Evolutionary conservation across 768 basidiomycete genomes (phyloP), one percentile per base, ranked within the genome.

Genomic region (Collybiopsis luxurians): DNA sequence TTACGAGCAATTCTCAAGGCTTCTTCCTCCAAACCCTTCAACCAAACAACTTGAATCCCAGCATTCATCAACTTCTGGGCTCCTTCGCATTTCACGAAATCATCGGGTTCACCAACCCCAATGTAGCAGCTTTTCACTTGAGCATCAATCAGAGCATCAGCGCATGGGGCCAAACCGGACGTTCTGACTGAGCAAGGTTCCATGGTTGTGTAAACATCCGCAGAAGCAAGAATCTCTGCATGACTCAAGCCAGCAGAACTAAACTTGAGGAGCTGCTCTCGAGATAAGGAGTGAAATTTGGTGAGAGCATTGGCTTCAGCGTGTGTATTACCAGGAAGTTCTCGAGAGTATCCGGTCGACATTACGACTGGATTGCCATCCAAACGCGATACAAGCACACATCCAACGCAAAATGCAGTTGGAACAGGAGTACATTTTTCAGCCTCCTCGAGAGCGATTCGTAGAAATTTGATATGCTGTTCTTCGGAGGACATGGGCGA

Each of bases 51-150:
- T 45, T 89, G 81, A 4, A 93, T 76, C 3, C 89, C 92, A 6
- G 83, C 86, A 24, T 85, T 79, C 64, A 71, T 79, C 62, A 98
- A 67, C 63, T 82, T 85, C 59, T 75, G 77, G 3, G 90, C 89
- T 5, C 96, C 96, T 70, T 95, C 90, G 66, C 96, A 98, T 10
- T 84, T 78, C 12, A 99, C 96, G 67, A 98, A 99, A 70, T 98
- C 96, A 54, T 83, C 84, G 2, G 96, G 96, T 70, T 99, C 96
- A 58, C 84, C 81, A 2, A 87, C 93, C 2, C 96, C 96, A 43
- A 98, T 88, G 65, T 87, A 86, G 61, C 96, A 95, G 21, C 87
- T 79, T 45, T 74, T 80, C 39, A 98, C 77, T 40, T 75, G 74
- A 3, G 89, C 86, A 15, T 76, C 75, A 31, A 97, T 82, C 50